phyloP scores from a whole-genome alignment of 2,329 filamentous ascomycete genomes.

The Dactylellina parvicollis region DNA sequence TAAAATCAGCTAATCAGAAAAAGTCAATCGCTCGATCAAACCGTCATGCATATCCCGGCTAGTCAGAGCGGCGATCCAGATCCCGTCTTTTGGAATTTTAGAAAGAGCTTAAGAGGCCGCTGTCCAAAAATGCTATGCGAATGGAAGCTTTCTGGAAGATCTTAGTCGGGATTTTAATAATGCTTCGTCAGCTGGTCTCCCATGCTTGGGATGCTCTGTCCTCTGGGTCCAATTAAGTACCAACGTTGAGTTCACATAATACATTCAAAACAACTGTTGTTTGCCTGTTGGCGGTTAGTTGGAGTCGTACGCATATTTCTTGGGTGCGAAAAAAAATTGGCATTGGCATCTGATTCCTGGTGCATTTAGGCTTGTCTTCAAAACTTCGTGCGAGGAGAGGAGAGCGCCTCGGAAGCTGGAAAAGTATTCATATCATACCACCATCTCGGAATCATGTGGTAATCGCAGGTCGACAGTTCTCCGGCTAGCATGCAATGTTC shows the following conservation, averaged over 20 bases:
- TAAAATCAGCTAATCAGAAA: constrained; percentile 38
- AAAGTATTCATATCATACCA: constrained; percentile 11
- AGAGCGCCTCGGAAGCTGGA: neutral
- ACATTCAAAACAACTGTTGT: neutral
- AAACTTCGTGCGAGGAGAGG: constrained; percentile 28
- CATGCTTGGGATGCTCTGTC: neutral
- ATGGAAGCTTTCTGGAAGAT: constrained; percentile 55
- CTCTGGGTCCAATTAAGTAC: constrained; percentile 34
- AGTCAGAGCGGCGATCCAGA: constrained; percentile 8
- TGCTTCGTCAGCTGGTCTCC: constrained; percentile 35
- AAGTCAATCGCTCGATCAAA: constrained; percentile 20
- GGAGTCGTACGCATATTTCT: neutral
- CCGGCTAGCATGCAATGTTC: too few relatives aligned
- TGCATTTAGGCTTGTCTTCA: neutral
- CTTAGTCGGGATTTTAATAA: constrained; percentile 36
- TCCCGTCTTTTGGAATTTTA: constrained; percentile 9
- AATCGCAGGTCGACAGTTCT: too few relatives aligned
- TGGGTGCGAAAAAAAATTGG: constrained; percentile 1
- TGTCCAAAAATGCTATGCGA: constrained; percentile 33
- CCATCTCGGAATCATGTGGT: constrained; percentile 35
- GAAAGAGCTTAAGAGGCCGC: neutral
- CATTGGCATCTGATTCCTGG: constrained; percentile 23
- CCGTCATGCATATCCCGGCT: constrained; percentile 15
- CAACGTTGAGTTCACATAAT: constrained; percentile 34
- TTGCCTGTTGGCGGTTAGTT: constrained; percentile 35